These are phyloP conservation scores for Pouteria glomerata DNA, from an alignment of 148 eudicot genomes.

Conservation along the genomic window DNA sequence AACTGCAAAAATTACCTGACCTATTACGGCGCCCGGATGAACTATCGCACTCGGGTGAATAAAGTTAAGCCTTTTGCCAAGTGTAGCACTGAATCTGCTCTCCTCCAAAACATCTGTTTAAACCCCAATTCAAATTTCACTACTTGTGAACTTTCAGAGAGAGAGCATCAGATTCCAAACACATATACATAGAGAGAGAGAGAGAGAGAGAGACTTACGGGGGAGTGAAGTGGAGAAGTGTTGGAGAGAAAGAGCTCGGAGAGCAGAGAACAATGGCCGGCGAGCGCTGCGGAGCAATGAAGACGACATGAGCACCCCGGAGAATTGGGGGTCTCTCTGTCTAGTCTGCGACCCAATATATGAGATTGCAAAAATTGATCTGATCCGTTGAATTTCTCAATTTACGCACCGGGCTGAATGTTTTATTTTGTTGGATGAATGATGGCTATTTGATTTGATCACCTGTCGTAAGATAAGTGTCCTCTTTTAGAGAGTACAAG, in stretches of 20 bases:
- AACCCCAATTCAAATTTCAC: conserved; percentile 12
- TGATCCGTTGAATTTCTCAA: not conserved
- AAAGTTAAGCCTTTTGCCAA: conserved; percentile 18
- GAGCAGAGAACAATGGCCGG: conserved; percentile 16
- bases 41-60: conserved; percentile 77
- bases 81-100: conserved; percentile 11
- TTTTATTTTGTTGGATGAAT: not conserved
- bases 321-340: not conserved
- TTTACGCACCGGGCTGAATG: no score
- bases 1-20: conserved; percentile 38
- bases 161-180: not conserved
- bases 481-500: no score
- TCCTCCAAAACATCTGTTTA: conserved; percentile 36
- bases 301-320: conserved; percentile 5
- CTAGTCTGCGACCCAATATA: not conserved
- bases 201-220: conserved; percentile 9
- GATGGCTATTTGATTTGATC: not conserved
- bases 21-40: conserved; percentile 68
- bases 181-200: not conserved
- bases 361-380: not conserved
- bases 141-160: not conserved
- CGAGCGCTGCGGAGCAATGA: conserved; percentile 13
- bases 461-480: no score
- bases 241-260: conserved; percentile 14
- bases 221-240: conserved; percentile 14